phyloP scores from a whole-genome alignment of 306 rosid species.

The Citrullus amarus region DNA sequence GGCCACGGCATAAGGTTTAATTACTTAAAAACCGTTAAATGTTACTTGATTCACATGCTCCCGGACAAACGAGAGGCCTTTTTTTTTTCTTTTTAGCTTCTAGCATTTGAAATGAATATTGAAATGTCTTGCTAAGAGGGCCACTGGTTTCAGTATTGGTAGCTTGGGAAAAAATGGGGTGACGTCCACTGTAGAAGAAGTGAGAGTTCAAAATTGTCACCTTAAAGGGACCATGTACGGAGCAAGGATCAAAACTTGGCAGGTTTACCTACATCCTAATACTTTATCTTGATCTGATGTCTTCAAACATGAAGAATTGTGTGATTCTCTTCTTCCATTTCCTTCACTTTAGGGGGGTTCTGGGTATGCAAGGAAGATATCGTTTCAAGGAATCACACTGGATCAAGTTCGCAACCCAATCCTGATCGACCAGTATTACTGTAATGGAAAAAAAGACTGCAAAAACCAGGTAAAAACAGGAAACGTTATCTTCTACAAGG shows the following conservation, averaged over 20 bases:
- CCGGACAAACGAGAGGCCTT: background rate
- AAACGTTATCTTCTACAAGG: background rate
- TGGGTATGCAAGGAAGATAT: constrained; percentile 7
- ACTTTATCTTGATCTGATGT: background rate
- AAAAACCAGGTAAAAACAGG: background rate
- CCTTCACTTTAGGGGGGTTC: constrained; percentile 6
- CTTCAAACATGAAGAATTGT: background rate
- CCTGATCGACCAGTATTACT: constrained; percentile 10
- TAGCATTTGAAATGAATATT: background rate
- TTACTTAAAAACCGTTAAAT: background rate
- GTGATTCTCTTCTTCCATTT: background rate
- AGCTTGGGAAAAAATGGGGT: constrained; percentile 17
- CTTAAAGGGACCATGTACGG: constrained; percentile 20
- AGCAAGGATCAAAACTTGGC: constrained; percentile 33
- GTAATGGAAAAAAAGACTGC: background rate
- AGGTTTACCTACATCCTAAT: constrained; percentile 5
- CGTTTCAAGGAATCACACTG: constrained; percentile 8
- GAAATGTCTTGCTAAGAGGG: background rate
- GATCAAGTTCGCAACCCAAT: background rate
- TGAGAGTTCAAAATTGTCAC: constrained; percentile 18
- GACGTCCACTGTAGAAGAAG: constrained; percentile 11
- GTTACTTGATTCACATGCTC: background rate
- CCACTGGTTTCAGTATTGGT: constrained; percentile 22
- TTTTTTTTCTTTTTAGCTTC: background rate
- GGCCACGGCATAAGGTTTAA: constrained; percentile 50